Percentiles rank a stretch among this genome's conserved stretches.
Evolutionary conservation across 306 rosid species (phyloP).

Genomic region (Oemleria cerasiformis): DNA sequence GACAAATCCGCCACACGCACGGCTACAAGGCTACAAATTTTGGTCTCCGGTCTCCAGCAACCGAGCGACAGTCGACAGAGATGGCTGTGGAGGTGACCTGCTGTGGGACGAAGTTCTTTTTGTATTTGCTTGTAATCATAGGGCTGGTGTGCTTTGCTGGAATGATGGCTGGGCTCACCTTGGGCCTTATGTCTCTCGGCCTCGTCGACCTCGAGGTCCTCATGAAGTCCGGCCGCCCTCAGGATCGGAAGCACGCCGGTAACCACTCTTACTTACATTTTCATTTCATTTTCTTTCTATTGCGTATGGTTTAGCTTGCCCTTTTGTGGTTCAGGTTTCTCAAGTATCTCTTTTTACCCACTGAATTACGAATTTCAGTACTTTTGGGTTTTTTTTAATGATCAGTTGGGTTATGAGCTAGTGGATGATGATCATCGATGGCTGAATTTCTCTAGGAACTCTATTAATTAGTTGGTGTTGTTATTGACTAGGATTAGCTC

Average conservation of each 20-base stretch:
- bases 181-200: slow-evolving; percentile 95
- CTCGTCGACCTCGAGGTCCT: slow-evolving; percentile 98
- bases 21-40: slow-evolving; percentile 10
- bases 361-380: not conserved
- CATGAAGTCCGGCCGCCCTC: slow-evolving; percentile 90
- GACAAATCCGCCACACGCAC: not conserved
- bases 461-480: not conserved
- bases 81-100: slow-evolving; percentile 65
- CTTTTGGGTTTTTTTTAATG: not conserved
- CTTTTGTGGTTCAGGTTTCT: not conserved
- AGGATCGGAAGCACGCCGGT: slow-evolving; percentile 86
- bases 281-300: not conserved
- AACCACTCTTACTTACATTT: not conserved
- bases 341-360: not conserved
- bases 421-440: not conserved
- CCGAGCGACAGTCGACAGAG: slow-evolving; percentile 10
- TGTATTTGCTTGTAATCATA: slow-evolving; percentile 43
- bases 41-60: not conserved
- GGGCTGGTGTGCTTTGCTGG: slow-evolving; percentile 90
- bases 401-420: slow-evolving; percentile 5
- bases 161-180: slow-evolving; percentile 93
- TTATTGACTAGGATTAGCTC: not conserved
- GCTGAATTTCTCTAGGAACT: not conserved
- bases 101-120: slow-evolving; percentile 57
- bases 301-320: not conserved